These are phyloP conservation scores for Astrothelium subdiscretum DNA, from an alignment of 495 filamentous ascomycete genomes.

Conservation along the genomic window DNA sequence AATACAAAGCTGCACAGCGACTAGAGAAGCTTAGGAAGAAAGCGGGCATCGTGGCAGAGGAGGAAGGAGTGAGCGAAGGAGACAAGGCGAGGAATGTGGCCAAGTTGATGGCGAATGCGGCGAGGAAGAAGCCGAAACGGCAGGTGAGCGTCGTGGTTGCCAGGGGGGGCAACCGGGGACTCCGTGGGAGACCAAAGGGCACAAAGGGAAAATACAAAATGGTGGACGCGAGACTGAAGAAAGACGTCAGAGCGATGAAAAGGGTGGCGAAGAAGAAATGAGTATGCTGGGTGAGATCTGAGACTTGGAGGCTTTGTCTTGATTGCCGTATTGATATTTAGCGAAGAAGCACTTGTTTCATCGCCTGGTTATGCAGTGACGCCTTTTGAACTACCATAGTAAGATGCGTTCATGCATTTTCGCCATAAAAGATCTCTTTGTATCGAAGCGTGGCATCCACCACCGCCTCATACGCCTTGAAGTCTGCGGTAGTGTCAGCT, in stretches of 20 bases:
- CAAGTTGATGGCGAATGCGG: slow-evolving; percentile 67
- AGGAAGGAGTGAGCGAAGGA: slow-evolving; percentile 83
- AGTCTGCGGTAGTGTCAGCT: slow-evolving; percentile 45
- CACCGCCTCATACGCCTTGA: slow-evolving; percentile 63
- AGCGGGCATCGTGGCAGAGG: slow-evolving; percentile 71
- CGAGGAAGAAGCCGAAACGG: slow-evolving; percentile 63
- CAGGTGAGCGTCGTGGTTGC: slow-evolving; percentile 87
- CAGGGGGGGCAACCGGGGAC: slow-evolving; percentile 69
- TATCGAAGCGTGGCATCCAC: slow-evolving; percentile 82
- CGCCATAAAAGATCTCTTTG: slow-evolving; percentile 66
- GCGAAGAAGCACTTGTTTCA: neutral
- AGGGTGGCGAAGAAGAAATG: slow-evolving; percentile 53
- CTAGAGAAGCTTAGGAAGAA: slow-evolving; percentile 95
- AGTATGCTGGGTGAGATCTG: neutral
- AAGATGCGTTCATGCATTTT: slow-evolving; percentile 13
- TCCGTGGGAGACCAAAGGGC: slow-evolving; percentile 63
- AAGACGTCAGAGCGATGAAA: slow-evolving; percentile 90
- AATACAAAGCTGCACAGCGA: slow-evolving; percentile 81
- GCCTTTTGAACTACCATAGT: neutral
- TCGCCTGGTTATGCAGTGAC: neutral
- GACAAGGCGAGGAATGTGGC: slow-evolving; percentile 83
- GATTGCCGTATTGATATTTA: neutral
- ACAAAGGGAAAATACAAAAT: slow-evolving; percentile 99
- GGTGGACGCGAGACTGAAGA: slow-evolving; percentile 94
- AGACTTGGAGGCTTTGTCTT: neutral